phyloP scores from a whole-genome alignment of 202 grass and related monocot genomes.

The Cymbopogon flexuosus region DNA sequence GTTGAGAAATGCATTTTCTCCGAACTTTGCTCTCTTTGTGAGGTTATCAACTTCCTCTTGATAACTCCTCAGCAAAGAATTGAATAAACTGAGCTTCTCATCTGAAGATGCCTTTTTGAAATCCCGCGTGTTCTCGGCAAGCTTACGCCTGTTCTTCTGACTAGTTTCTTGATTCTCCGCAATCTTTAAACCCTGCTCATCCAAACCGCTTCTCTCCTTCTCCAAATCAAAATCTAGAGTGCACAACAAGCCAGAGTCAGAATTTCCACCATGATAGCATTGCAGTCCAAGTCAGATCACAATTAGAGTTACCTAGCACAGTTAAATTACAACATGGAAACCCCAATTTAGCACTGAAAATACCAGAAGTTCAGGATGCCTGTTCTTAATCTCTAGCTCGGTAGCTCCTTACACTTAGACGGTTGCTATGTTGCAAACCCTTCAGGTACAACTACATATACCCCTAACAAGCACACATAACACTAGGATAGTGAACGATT shows the following conservation, averaged over 20 bases:
- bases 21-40: constrained; percentile 99
- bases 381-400: background rate
- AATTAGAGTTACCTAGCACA: background rate
- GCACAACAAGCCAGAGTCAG: constrained; percentile 28
- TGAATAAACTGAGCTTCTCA: constrained; percentile 87
- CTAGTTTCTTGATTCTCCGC: constrained; percentile 97
- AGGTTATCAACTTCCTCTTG: constrained; percentile 99
- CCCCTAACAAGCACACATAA: background rate
- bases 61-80: constrained; percentile 90
- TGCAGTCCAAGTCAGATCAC: background rate
- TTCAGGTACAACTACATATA: background rate
- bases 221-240: constrained; percentile 87
- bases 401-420: background rate
- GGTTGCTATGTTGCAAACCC: background rate
- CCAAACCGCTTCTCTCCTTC: constrained; percentile 68
- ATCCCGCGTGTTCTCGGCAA: constrained; percentile 93
- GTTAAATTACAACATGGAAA: background rate
- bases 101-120: constrained; percentile 93
- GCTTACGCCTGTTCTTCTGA: constrained; percentile 94
- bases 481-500: background rate
- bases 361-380: background rate
- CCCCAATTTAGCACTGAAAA: background rate
- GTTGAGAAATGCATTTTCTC: constrained; percentile 99
- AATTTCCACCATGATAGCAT: constrained; percentile 5
- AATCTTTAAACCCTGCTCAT: constrained; percentile 98